A percentile compares a stretch with the other conserved stretches of the same genome.
Evolutionary conservation across 768 basidiomycete species (phyloP).

Genomic region (Phylloporus rhodoxanthus): DNA sequence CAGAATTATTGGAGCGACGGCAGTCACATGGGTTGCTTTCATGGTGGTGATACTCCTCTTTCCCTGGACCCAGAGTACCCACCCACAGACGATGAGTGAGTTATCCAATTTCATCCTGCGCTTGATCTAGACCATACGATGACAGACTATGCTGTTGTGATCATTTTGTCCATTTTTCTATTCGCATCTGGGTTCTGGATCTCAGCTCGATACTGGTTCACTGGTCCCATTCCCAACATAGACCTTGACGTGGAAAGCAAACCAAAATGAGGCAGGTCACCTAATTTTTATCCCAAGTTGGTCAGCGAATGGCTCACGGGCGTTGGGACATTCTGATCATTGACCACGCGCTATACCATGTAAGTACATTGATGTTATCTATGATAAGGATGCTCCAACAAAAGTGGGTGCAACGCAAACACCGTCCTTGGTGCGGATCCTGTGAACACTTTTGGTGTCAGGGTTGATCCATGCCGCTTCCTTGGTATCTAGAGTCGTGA

Average conservation of each 20-base stretch:
- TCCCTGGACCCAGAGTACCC: constrained; percentile 17
- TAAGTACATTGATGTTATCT: constrained; percentile 25
- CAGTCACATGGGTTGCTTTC: constrained; percentile 30
- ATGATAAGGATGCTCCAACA: constrained; percentile 90
- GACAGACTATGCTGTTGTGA: constrained; percentile 24
- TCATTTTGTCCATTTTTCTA: constrained; percentile 28
- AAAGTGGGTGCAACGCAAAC: constrained; percentile 75
- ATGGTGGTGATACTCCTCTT: constrained; percentile 33
- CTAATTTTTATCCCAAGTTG: background rate
- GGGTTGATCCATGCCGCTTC: constrained; percentile 90
- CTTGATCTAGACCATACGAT: background rate
- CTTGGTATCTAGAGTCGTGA: constrained; percentile 78
- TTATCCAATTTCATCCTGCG: background rate
- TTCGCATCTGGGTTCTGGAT: constrained; percentile 31
- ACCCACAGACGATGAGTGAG: constrained; percentile 32
- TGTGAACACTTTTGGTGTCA: constrained; percentile 68
- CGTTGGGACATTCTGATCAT: background rate
- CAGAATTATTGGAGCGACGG: constrained; percentile 26
- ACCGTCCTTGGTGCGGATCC: constrained; percentile 81
- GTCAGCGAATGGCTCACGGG: background rate
- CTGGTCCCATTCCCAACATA: constrained; percentile 31
- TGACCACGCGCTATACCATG: background rate
- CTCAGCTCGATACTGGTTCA: constrained; percentile 33
- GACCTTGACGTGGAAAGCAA: background rate
- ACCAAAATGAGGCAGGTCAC: background rate